Evolutionary conservation across 2,329 filamentous ascomycete genomes (phyloP).

Genomic region (Alternaria novae-zelandiae): DNA sequence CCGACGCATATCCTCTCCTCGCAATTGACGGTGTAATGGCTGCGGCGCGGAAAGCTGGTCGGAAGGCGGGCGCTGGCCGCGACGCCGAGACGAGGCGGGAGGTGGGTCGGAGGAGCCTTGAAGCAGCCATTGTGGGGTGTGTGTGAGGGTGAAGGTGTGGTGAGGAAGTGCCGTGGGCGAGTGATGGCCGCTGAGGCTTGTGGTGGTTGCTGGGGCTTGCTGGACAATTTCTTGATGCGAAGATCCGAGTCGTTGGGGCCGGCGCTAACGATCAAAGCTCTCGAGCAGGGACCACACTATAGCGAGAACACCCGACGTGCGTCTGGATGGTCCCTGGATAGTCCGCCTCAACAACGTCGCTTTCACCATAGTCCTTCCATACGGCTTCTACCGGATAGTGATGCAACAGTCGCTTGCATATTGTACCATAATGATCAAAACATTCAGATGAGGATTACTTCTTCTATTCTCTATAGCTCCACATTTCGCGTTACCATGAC

Average conservation of each 20-base stretch:
- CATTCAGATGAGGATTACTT: conserved; percentile 1
- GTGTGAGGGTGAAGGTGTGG: conserved; percentile 22
- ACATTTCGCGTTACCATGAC: conserved; percentile 32
- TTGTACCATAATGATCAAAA: not conserved
- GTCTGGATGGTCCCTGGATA: not conserved
- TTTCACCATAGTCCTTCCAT: not conserved
- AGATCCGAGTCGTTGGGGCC: conserved; percentile 18
- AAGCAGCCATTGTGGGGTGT: conserved; percentile 59
- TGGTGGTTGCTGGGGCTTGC: conserved; percentile 31
- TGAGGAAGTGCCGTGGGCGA: conserved; percentile 30
- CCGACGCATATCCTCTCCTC: conserved; percentile 63
- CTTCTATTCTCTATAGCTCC: conserved; percentile 10
- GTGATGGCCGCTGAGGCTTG: conserved; percentile 32
- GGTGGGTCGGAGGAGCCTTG: conserved; percentile 69
- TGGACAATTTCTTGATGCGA: conserved; percentile 33
- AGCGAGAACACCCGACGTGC: conserved; percentile 16
- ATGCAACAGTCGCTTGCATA: not conserved
- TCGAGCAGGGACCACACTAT: conserved; percentile 7
- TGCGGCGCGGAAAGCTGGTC: conserved; percentile 59
- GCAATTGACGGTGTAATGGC: conserved; percentile 57
- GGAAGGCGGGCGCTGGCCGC: conserved; percentile 57
- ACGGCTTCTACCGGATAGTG: not conserved
- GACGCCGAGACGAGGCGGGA: conserved; percentile 66
- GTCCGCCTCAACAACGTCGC: not conserved
- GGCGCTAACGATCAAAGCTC: conserved; percentile 16